Percentiles rank a stretch among this genome's conserved stretches.
These are phyloP conservation scores for Phoenix roebelenii DNA, from an alignment of 176 grass and related monocot genomes.

Conservation along the genomic window DNA sequence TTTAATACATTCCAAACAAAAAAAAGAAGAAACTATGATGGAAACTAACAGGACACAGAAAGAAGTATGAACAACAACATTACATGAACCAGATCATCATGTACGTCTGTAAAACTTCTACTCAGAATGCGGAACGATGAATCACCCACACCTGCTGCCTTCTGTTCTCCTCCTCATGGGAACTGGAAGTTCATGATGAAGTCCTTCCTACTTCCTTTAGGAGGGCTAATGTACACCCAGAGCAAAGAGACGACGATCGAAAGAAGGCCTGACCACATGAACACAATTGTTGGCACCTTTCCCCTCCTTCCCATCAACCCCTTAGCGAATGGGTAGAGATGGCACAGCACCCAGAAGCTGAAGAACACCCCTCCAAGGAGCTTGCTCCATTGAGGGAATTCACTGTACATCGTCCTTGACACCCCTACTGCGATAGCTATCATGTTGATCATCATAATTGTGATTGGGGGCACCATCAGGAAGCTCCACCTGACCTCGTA, in stretches of 20 bases:
- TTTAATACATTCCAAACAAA: too few species aligned
- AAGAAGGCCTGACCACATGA: constrained; percentile 79
- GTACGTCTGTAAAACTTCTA: too few species aligned
- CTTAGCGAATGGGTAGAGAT: constrained; percentile 95
- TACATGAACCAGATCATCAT: too few species aligned
- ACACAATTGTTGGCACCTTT: constrained; percentile 87
- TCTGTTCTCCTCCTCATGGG: constrained; percentile 20
- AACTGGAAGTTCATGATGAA: constrained; percentile 67
- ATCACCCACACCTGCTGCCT: too few species aligned
- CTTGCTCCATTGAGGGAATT: constrained; percentile 91
- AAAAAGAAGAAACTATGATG: too few species aligned
- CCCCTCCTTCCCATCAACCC: constrained; percentile 78
- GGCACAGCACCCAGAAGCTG: constrained; percentile 94
- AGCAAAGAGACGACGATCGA: constrained; percentile 77
- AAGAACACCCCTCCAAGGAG: constrained; percentile 88
- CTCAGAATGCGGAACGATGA: too few species aligned
- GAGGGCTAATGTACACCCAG: constrained; percentile 90
- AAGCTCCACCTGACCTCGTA: constrained; percentile 83
- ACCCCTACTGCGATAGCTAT: constrained; percentile 57
- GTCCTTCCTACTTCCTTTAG: constrained; percentile 28
- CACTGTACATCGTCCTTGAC: constrained; percentile 74
- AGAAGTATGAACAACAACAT: too few species aligned
- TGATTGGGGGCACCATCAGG: constrained; percentile 82
- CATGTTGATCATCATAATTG: constrained; percentile 88
- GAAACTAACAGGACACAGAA: too few species aligned